Evolutionary conservation across 805 yeast species (phyloP), one percentile per base, ranked within the genome.

Genomic region (Ascoidea tarda): DNA sequence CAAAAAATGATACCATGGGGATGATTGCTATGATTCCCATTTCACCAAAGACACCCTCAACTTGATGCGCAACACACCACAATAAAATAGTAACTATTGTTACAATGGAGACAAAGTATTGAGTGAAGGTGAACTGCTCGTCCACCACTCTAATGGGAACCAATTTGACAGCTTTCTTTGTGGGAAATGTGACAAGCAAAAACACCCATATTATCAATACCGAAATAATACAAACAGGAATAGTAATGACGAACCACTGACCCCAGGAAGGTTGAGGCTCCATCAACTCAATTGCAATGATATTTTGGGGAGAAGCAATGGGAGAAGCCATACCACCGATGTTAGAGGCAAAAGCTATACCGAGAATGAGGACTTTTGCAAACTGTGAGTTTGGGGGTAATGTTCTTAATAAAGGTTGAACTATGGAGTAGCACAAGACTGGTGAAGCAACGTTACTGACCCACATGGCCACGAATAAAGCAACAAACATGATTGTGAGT

Each of bases 251-350:
- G 66, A 91, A 93, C 99, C 99, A 91, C 63, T 87, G 85, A 8
- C 83, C 82, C 99, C 99, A 91, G 6, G 79, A 77, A 14, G 84
- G 84, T 5, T 47, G 49, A 49, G 95, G 96, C 53, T 73, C 74
- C 98, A 91, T 91, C 59, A 83, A 72, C 53, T 87, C 90, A 50
- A 91, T 74, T 1, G 96, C 96, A 60, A 91, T 82, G 57, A 91
- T 87, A 66, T 91, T 91, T 64, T 91, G 99, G 1, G 99, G 99
- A 2, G 96, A 87, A 1, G 97, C 90, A 62, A 91, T 91, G 6
- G 99, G 99, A 4, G 96, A 87, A 0, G 96, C 84, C 95, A 90
- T 91, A 58, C 99, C 99, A 28, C 96, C 98, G 49, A 91, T 72
- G 63, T 91, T 88, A 6, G 96, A 84, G 1, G 98, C 95, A 53